Base-by-base conservation (phyloP, 2,329 filamentous ascomycete genomes). In the Claviceps purpurea region DNA sequence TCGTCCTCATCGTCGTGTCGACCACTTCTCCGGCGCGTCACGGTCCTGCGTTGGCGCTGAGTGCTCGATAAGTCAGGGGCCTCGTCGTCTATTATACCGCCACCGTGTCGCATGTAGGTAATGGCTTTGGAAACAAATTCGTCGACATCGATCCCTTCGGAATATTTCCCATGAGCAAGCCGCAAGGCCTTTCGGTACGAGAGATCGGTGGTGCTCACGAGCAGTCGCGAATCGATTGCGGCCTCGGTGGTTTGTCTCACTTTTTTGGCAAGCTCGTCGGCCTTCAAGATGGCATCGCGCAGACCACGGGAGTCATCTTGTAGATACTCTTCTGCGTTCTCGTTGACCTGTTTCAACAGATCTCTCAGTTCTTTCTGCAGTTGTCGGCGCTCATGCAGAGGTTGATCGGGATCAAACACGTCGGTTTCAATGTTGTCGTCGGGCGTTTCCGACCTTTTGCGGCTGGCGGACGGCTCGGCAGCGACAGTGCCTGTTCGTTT, bases 101-200 rank as follows among this genome's bases (percentile, higher is more conserved):
- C 72, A 3, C 81, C 85, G 39, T 78, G 75, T 22, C 80, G 81
- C 89, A 97, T 96, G 64, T 87, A 97, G 3, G 78, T 79, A 54
- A 94, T 89, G 65, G 86, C 91, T 67, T 94, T 95, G 0, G 87
- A 86, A 14, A 97, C 81, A 61, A 97, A 94, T 60, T 95, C 87
- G 55, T 97, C 90, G 0, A 94, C 76, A 61, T 97, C 90, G 22
- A 98, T 71, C 7, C 89, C 88, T 49, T 85, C 81, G 2, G 81
- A 79, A 2, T 77, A 71, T 59, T 85, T 84, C 6, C 89, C 89
- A 34, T 88, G 74, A 1, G 85, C 81, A 26, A 94, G 75, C 50
- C 84, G 81, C 44, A 84, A 74, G 0, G 88, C 84, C 63, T 89
- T 89, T 59, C 87, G 87, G 60, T 85, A 84, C 0, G 86, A 84